A percentile compares a stretch with the other conserved stretches of the same genome.
Evolutionary conservation across 306 rosid species (phyloP).

Genomic region (Luffa acutangula): DNA sequence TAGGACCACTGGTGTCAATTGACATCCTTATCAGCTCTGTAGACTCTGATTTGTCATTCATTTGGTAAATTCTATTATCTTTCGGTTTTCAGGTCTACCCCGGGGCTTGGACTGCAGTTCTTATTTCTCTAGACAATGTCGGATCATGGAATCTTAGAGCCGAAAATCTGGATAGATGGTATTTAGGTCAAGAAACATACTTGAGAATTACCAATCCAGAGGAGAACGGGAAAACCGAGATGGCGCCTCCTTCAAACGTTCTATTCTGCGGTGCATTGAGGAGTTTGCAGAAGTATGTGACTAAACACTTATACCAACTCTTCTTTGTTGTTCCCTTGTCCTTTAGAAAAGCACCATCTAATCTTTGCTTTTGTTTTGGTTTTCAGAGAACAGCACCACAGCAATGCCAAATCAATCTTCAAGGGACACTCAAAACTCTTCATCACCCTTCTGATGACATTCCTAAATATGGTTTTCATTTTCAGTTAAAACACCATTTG

Average conservation of each 20-base stretch:
- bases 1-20: neutral
- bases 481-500: constrained; percentile 6
- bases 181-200: constrained; percentile 87
- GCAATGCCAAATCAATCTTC: constrained; percentile 26
- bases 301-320: neutral
- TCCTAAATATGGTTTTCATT: constrained; percentile 24
- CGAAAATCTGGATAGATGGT: constrained; percentile 87
- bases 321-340: neutral
- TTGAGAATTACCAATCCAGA: constrained; percentile 66
- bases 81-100: constrained; percentile 49
- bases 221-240: constrained; percentile 58
- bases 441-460: constrained; percentile 33
- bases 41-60: neutral
- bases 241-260: constrained; percentile 46
- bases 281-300: constrained; percentile 38
- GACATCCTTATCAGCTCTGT: neutral
- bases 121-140: constrained; percentile 63
- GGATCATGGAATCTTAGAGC: constrained; percentile 78
- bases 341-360: neutral
- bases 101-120: constrained; percentile 81
- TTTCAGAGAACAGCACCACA: constrained; percentile 29
- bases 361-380: constrained; percentile 7
- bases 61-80: neutral
- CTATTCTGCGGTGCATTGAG: constrained; percentile 63
- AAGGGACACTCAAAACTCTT: constrained; percentile 17